phyloP scores from a whole-genome alignment of 176 grass and related monocot species.

The Carex kokanica region DNA sequence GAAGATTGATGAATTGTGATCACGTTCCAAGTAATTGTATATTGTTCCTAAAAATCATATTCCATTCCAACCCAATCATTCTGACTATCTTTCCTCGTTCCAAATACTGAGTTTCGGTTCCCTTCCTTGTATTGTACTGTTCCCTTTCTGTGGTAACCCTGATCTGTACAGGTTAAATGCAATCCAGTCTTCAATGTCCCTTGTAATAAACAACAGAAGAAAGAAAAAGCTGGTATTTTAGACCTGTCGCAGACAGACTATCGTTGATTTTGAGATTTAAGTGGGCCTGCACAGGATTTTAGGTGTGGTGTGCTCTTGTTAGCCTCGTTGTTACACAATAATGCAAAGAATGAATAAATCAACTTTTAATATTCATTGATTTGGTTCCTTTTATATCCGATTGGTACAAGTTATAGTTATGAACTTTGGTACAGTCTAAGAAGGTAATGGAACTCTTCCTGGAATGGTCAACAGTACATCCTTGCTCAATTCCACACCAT shows the following conservation, averaged over 20 bases:
- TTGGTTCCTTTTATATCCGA: neutral
- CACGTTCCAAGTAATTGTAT: too few relatives aligned
- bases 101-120: too few relatives aligned
- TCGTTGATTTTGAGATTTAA: neutral
- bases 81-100: neutral
- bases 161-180: neutral
- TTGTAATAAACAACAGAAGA: neutral
- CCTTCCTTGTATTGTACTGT: neutral
- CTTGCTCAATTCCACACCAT: neutral
- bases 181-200: neutral
- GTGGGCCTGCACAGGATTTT: neutral
- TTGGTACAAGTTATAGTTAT: neutral
- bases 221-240: neutral
- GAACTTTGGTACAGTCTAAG: neutral
- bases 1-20: too few relatives aligned
- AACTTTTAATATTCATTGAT: neutral
- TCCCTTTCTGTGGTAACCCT: neutral
- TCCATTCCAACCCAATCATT: too few relatives aligned
- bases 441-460: neutral
- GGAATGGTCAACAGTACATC: neutral
- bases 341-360: neutral
- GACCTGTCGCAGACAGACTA: neutral
- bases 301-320: neutral
- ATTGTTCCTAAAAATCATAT: too few relatives aligned
- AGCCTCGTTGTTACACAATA: too few relatives aligned